phyloP scores from a whole-genome alignment of 805 yeast genomes.

The Saccharomyces paradoxus region DNA sequence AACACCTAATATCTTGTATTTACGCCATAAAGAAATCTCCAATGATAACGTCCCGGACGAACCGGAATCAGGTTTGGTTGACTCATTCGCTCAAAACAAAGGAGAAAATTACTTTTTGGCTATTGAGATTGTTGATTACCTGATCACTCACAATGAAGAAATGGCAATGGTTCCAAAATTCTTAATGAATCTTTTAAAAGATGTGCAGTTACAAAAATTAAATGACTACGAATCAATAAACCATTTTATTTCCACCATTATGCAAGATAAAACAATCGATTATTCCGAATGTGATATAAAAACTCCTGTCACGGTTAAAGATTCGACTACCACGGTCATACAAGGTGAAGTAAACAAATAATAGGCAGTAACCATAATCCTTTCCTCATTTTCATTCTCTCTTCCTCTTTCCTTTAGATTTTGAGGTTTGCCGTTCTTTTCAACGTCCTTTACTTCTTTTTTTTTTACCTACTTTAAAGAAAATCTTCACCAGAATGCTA shows the following conservation, averaged over 20 bases:
- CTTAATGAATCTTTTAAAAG: conserved; percentile 42
- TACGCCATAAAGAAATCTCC: conserved; percentile 12
- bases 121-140: conserved; percentile 78
- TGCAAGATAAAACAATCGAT: conserved; percentile 12
- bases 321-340: conserved; percentile 19
- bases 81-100: conserved; percentile 33
- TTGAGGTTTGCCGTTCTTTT: neutral
- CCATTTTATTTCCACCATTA: conserved; percentile 11
- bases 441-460: neutral
- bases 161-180: conserved; percentile 70
- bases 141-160: conserved; percentile 75
- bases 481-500: neutral
- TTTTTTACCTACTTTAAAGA: neutral
- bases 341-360: conserved; percentile 12
- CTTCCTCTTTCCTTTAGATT: neutral
- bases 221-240: conserved; percentile 14
- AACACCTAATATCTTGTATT: conserved; percentile 80
- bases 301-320: conserved; percentile 18
- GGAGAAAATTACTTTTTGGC: conserved; percentile 79
- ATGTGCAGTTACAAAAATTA: conserved; percentile 13
- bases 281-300: conserved; percentile 23
- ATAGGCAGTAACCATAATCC: neutral
- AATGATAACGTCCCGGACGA: conserved; percentile 18
- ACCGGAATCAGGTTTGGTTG: conserved; percentile 30
- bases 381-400: neutral